Percentiles rank a stretch among this genome's conserved stretches.
These are phyloP conservation scores for Fusarium robinianum DNA, from an alignment of 2,329 filamentous ascomycete species.

Conservation along the genomic window DNA sequence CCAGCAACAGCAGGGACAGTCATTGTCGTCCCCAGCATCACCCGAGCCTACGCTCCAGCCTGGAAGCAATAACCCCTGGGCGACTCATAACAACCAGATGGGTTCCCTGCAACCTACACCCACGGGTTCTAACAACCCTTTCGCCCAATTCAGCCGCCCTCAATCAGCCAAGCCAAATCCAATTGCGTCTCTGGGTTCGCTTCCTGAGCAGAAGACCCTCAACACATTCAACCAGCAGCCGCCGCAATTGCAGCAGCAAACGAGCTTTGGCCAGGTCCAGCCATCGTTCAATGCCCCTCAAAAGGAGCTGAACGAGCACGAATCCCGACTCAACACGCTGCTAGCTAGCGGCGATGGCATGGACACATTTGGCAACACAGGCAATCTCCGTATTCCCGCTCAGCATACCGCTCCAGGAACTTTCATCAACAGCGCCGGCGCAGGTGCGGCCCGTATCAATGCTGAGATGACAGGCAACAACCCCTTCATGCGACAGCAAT, in stretches of 20 bases:
- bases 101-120: constrained; percentile 76
- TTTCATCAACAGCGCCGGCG: constrained; percentile 93
- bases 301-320: constrained; percentile 64
- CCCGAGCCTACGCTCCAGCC: constrained; percentile 69
- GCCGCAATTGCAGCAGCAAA: constrained; percentile 48
- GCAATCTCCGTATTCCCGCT: constrained; percentile 89
- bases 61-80: constrained; percentile 95
- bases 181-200: constrained; percentile 72
- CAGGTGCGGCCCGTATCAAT: constrained; percentile 72
- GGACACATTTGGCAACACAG: constrained; percentile 98
- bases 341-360: constrained; percentile 87
- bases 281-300: constrained; percentile 47
- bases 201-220: constrained; percentile 84
- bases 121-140: constrained; percentile 97
- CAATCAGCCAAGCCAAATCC: constrained; percentile 55
- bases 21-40: constrained; percentile 46
- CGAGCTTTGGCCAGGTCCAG: constrained; percentile 38
- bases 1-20: constrained; percentile 47
- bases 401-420: constrained; percentile 96
- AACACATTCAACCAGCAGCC: constrained; percentile 55
- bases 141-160: constrained; percentile 74
- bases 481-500: constrained; percentile 84
- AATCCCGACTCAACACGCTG: constrained; percentile 81
- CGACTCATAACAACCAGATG: constrained; percentile 63
- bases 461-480: constrained; percentile 80